phyloP scores from a whole-genome alignment of 1,139 yeast genomes.

The Candida anutae region DNA sequence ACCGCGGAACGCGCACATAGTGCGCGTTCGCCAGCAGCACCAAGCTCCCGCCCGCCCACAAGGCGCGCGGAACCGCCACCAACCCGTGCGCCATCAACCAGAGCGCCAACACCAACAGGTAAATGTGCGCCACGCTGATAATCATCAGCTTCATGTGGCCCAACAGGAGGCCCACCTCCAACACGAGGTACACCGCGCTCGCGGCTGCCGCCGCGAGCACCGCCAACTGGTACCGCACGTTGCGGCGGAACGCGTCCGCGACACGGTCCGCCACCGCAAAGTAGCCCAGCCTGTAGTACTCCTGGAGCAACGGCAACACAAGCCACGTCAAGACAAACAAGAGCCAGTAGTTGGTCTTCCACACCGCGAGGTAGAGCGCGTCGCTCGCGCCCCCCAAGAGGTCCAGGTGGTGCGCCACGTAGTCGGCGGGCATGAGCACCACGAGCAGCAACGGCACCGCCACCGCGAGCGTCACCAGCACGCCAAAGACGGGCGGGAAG shows the following conservation, averaged over 20 bases:
- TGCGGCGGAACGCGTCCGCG: conserved; percentile 49
- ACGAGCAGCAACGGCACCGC: conserved; percentile 37
- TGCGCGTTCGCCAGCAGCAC: conserved; percentile 29
- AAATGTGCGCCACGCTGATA: conserved; percentile 75
- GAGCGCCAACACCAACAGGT: conserved; percentile 64
- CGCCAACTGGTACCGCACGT: conserved; percentile 53
- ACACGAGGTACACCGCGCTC: conserved; percentile 53
- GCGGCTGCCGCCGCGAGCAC: conserved; percentile 46
- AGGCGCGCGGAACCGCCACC: conserved; percentile 54
- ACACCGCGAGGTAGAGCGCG: conserved; percentile 42
- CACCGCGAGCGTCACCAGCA: conserved; percentile 33
- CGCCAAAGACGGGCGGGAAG: conserved; percentile 26
- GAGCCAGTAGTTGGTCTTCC: conserved; percentile 77
- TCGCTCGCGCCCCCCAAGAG: conserved; percentile 21
- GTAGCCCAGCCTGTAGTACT: conserved; percentile 66
- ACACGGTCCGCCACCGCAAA: conserved; percentile 39
- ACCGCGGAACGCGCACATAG: conserved; percentile 49
- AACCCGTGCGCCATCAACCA: conserved; percentile 87
- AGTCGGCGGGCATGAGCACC: conserved; percentile 34
- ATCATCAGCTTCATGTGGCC: conserved; percentile 56
- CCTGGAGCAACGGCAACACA: conserved; percentile 62
- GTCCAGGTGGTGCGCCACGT: conserved; percentile 22
- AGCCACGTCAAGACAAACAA: conserved; percentile 74
- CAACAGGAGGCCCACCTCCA: conserved; percentile 54
- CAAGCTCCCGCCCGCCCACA: conserved; percentile 44